Evolutionary conservation across 2,329 filamentous ascomycete species (phyloP).

Genomic region (Colletotrichum spinosum): DNA sequence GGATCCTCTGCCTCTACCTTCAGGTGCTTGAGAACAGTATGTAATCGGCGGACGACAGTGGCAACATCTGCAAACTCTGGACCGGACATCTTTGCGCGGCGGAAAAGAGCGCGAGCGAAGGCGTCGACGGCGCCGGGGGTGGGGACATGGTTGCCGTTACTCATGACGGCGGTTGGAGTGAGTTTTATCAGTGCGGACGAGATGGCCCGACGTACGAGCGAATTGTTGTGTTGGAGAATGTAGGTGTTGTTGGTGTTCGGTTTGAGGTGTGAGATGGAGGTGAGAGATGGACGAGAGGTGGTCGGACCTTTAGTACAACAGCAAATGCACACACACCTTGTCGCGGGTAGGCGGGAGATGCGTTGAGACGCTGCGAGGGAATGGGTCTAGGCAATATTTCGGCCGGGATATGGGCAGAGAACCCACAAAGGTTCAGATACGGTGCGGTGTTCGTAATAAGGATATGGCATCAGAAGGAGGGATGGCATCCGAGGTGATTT

Average conservation of each 20-base stretch:
- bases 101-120: constrained; percentile 66
- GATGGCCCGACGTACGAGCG: constrained; percentile 22
- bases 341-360: constrained; percentile 16
- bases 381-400: constrained; percentile 31
- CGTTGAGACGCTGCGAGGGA: constrained; percentile 16
- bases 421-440: constrained; percentile 31
- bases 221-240: neutral
- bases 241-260: neutral
- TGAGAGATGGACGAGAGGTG: constrained; percentile 4
- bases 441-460: constrained; percentile 5
- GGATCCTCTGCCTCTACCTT: constrained; percentile 68
- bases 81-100: constrained; percentile 62
- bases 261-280: neutral
- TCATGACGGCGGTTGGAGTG: constrained; percentile 43
- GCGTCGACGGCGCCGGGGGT: constrained; percentile 68
- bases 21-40: constrained; percentile 68
- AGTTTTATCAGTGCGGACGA: constrained; percentile 28
- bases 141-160: constrained; percentile 47
- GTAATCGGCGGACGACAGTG: constrained; percentile 62
- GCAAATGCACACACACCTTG: constrained; percentile 25
- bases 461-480: constrained; percentile 33
- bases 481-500: neutral
- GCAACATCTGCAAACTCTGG: constrained; percentile 63
- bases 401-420: constrained; percentile 33
- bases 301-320: constrained; percentile 6